Base-by-base conservation (phyloP, 805 yeast species). In the Starmerella potacharoeniae region DNA sequence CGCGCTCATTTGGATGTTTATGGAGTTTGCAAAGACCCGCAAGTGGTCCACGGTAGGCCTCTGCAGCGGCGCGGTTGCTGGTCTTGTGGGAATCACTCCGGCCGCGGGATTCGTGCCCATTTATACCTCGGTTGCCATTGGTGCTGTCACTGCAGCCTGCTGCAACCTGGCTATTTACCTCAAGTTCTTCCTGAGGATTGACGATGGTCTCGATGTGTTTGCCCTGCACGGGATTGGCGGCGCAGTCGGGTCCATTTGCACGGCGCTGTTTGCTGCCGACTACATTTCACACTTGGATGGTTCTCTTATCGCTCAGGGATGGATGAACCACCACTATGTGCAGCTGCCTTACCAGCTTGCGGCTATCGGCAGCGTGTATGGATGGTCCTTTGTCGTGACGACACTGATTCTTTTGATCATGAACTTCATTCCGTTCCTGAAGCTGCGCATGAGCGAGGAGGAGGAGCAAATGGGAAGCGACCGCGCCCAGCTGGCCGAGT, bases 101-200 rank as follows among this genome's bases (percentile, higher is more conserved):
- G 96, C 91, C 64, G 97, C 97, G 31, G 97, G 97, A 60, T 90
- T 76, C 66, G 96, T 91, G 51, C 97, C 97, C 55, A 82, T 91
- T 55, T 91, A 90, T 81, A 80, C 89, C 57, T 79, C 96, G 2
- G 82, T 88, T 46, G 80, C 86, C 57, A 85, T 90, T 65, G 97
- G 97, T 67, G 77, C 80, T 56, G 73, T 88, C 42, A 81, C 91
- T 51, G 95, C 84, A 47, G 71, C 79, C 61, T 82, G 81, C 47
- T 86, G 95, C 73, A 88, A 89, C 79, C 79, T 79, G 66, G 95
- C 95, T 35, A 86, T 83, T 58, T 95, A 86, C 70, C 71, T 89
- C 62, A 90, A 90, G 76, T 71, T 74, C 63, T 52, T 81, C 58
- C 69, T 91, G 57, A 77, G 76, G 56, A 88, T 91, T 63, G 97